These are phyloP conservation scores for Pseudogymnoascus sp. DNA, from an alignment of 2,329 filamentous ascomycete genomes.

Conservation along the genomic window DNA sequence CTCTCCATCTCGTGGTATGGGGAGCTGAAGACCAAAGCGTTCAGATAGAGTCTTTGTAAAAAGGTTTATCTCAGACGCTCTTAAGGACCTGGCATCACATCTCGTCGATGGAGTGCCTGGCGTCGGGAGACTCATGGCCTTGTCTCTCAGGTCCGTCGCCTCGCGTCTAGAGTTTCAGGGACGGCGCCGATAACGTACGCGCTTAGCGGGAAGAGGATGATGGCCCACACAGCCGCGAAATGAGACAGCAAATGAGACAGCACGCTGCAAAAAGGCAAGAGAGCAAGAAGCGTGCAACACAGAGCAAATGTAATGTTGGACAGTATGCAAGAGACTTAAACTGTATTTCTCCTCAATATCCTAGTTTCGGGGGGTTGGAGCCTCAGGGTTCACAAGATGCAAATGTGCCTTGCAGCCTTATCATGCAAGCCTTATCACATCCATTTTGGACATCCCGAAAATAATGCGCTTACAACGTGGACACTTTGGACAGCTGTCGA, in stretches of 20 bases:
- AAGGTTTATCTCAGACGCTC: background rate
- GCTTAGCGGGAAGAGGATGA: background rate
- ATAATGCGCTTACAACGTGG: background rate
- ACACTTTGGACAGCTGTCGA: background rate
- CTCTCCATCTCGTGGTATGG: background rate
- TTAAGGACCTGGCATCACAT: background rate
- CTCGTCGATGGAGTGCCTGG: background rate
- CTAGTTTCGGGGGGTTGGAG: background rate
- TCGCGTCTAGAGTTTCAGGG: background rate
- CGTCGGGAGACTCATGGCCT: conserved; percentile 2
- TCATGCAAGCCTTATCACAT: too few relatives aligned
- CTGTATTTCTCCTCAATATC: background rate
- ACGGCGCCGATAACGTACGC: background rate
- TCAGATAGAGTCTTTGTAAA: background rate
- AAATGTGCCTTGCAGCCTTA: background rate
- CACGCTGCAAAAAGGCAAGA: background rate
- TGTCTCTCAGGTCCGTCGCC: background rate
- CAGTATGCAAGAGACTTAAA: background rate
- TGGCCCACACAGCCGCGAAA: background rate
- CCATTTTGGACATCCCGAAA: too few relatives aligned
- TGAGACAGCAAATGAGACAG: background rate
- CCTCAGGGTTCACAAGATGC: background rate
- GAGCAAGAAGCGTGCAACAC: background rate
- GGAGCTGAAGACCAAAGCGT: background rate
- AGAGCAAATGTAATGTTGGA: background rate